These are phyloP conservation scores for Vigna mungo DNA, from an alignment of 306 rosid species.

Conservation along the genomic window DNA sequence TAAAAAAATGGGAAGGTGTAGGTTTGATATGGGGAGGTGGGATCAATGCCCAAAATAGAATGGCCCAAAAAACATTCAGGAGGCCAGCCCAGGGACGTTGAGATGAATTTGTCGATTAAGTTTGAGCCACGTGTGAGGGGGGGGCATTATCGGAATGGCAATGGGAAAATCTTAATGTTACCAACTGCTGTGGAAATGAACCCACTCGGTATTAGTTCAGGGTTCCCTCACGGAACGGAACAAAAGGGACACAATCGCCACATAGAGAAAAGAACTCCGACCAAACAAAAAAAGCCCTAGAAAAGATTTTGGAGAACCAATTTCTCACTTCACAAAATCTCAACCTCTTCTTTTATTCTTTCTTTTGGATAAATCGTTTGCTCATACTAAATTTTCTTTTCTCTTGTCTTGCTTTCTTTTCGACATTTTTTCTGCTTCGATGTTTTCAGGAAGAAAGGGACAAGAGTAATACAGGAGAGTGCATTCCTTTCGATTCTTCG, in stretches of 20 bases:
- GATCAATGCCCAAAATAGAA: too few relatives aligned
- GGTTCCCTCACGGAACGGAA: constrained; percentile 35
- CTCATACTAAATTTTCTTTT: constrained; percentile 25
- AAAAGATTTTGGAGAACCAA: constrained; percentile 28
- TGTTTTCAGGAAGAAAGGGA: constrained; percentile 59
- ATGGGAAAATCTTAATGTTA: constrained; percentile 18
- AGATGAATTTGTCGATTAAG: neutral
- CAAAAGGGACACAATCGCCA: constrained; percentile 28
- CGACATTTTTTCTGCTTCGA: constrained; percentile 41
- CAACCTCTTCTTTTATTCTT: constrained; percentile 8
- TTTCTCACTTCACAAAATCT: constrained; percentile 17
- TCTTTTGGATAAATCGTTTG: constrained; percentile 37
- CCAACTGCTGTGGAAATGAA: constrained; percentile 23
- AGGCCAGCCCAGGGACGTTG: neutral
- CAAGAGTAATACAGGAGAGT: constrained; percentile 34
- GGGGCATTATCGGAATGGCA: constrained; percentile 47
- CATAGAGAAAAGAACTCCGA: constrained; percentile 35
- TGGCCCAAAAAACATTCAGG: neutral
- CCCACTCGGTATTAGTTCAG: constrained; percentile 30
- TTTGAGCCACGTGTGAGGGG: constrained; percentile 49
- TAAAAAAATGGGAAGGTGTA: too few relatives aligned
- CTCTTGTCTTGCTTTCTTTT: constrained; percentile 17
- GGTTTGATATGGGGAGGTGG: too few relatives aligned
- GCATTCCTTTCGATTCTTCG: constrained; percentile 32
- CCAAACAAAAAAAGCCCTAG: constrained; percentile 52